Evolutionary conservation across 495 filamentous ascomycete genomes (phyloP), one percentile per base, ranked within the genome.

Genomic region (Pseudevernia furfuracea): DNA sequence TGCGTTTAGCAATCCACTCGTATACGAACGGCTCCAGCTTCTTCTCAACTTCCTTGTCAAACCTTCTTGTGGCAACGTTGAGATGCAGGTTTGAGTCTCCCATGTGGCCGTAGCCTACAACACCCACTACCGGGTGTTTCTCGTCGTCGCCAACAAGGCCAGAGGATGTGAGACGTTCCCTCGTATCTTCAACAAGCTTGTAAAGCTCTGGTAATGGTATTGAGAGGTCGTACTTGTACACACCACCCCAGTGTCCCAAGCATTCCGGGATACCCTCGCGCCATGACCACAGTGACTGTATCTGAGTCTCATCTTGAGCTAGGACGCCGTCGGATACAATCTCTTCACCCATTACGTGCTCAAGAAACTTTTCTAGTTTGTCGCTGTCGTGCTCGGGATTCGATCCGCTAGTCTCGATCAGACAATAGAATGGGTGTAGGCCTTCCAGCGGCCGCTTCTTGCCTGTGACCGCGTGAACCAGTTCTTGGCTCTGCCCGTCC

Each of bases 81-180:
- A 98, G 78, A 75, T 98, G 94, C 67, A 98, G 74, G 74, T 98
- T 98, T 6, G 88, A 85, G 73, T 98, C 94, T 38, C 94, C 94
- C 90, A 98, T 96, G 75, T 98, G 94, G 15, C 94, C 94, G 71
- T 95, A 98, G 5, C 94, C 94, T n/a, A 95, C 86, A 25, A 96
- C 92, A 52, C 86, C 89, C 1, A 94, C 84, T 7, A 96, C 91
- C 5, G 92, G 90, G 72, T 86, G 79, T 55, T 87, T 85, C 53
- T 92, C 89, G 46, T 83, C 83, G 32, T 90, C 88, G 39, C 90
- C 88, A 21, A 96, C 80, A 9, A 97, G 81, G 1, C 91, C 92
- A 25, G 84, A 84, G 36, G 84, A 78, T 4, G 81, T 82, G 36
- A 97, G 78, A 15, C 87, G 84, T 59, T 83, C 84, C 63, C 84